Evolutionary conservation across 2,329 filamentous ascomycete genomes (phyloP).

Genomic region (Chaetoscypha palmicola): DNA sequence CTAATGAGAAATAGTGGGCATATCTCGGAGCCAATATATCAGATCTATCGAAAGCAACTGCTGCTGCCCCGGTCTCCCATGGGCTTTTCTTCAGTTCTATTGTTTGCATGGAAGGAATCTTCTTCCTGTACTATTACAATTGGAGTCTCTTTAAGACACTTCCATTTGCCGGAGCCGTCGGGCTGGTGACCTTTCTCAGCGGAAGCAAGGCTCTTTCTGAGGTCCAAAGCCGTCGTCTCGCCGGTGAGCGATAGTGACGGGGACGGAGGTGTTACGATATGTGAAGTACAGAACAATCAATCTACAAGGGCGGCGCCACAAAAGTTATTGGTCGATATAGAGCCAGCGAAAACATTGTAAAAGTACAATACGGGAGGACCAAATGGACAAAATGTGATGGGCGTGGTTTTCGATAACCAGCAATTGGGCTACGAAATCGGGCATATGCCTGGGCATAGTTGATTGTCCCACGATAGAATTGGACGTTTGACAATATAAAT

Average conservation of each 20-base stretch:
- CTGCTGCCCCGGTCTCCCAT: conserved; percentile 73
- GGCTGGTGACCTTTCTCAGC: conserved; percentile 70
- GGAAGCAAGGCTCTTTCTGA: conserved; percentile 87
- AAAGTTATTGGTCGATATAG: conserved; percentile 14
- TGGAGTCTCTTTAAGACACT: conserved; percentile 92
- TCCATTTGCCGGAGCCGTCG: conserved; percentile 62
- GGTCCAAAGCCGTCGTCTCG: conserved; percentile 80
- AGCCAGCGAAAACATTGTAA: conserved; percentile 8
- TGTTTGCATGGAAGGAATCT: conserved; percentile 79
- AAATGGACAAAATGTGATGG: neutral
- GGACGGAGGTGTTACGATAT: neutral
- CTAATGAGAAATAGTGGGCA: conserved; percentile 56
- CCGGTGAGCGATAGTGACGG: conserved; percentile 38
- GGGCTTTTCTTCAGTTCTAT: conserved; percentile 81
- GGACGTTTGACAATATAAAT: too few species aligned
- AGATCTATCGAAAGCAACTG: conserved; percentile 69
- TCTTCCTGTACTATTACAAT: conserved; percentile 86
- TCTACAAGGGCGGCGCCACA: conserved; percentile 1
- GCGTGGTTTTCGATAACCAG: neutral
- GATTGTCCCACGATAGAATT: too few species aligned
- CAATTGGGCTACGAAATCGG: too few species aligned
- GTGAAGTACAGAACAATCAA: neutral
- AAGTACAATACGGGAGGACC: conserved; percentile 14
- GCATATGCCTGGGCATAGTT: too few species aligned
- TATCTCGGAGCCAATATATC: conserved; percentile 74